Evolutionary conservation across 148 eudicot genomes (phyloP).

Genomic region (Fagopyrum homotropicum): DNA sequence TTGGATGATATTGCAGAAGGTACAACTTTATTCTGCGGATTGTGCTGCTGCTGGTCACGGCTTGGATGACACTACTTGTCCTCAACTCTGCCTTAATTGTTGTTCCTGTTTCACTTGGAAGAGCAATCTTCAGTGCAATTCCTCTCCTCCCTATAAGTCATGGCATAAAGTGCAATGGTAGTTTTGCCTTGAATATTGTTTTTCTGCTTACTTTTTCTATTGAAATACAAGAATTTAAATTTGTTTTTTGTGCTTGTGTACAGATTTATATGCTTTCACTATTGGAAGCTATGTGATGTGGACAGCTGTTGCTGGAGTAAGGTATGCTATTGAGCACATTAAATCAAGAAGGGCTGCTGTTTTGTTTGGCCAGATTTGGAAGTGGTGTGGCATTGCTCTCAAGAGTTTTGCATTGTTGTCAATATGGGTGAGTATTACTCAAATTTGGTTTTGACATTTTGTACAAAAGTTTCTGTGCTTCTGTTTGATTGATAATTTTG

Average conservation of each 20-base stretch:
- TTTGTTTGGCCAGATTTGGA: constrained; percentile 67
- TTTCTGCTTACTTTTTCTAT: not conserved
- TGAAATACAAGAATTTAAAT: not conserved
- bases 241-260: not conserved
- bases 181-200: constrained; percentile 10
- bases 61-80: constrained; percentile 95
- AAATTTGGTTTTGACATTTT: not conserved
- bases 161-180: constrained; percentile 95
- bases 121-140: constrained; percentile 68
- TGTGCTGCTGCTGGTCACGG: constrained; percentile 73
- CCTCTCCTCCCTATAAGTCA: constrained; percentile 89
- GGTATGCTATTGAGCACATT: constrained; percentile 70
- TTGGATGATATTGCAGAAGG: constrained; percentile 36
- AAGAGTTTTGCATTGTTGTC: constrained; percentile 80
- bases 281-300: constrained; percentile 96
- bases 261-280: constrained; percentile 88
- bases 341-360: constrained; percentile 58
- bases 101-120: constrained; percentile 80
- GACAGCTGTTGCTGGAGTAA: constrained; percentile 81
- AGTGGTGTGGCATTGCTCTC: constrained; percentile 80
- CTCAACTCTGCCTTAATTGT: constrained; percentile 69
- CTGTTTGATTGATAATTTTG: not conserved
- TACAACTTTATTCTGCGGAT: constrained; percentile 77
- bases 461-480: not conserved
- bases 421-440: constrained; percentile 69